These are phyloP conservation scores for Tetracladium maxilliforme DNA, from an alignment of 2,329 filamentous ascomycete genomes.

Conservation along the genomic window DNA sequence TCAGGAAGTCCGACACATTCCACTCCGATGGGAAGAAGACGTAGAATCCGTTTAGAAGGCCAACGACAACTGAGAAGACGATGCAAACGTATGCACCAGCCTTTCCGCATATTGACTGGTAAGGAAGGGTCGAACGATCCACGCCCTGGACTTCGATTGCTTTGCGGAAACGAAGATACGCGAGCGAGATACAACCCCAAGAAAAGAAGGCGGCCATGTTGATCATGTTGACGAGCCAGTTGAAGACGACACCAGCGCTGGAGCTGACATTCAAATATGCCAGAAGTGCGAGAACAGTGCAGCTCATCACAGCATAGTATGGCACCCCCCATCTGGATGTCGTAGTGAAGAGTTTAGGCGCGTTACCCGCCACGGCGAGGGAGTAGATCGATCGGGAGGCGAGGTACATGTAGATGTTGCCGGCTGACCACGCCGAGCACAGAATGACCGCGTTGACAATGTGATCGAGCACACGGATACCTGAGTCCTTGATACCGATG, in stretches of 20 bases:
- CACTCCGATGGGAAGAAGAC: constrained; percentile 47
- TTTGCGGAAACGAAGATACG: constrained; percentile 43
- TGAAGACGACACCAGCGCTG: constrained; percentile 29
- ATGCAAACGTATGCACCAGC: constrained; percentile 39
- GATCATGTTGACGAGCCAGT: constrained; percentile 39
- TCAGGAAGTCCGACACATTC: constrained; percentile 39
- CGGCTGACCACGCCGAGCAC: constrained; percentile 37
- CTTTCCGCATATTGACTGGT: constrained; percentile 37
- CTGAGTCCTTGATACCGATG: constrained; percentile 29
- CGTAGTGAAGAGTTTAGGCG: constrained; percentile 30
- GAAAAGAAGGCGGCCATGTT: constrained; percentile 36
- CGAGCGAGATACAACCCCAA: constrained; percentile 36
- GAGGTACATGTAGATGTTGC: constrained; percentile 37
- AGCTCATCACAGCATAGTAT: constrained; percentile 26
- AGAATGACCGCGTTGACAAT: constrained; percentile 41
- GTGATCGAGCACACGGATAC: constrained; percentile 30
- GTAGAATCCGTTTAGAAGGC: constrained; percentile 47
- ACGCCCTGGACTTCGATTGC: constrained; percentile 27
- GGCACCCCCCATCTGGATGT: constrained; percentile 35
- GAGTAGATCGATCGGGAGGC: constrained; percentile 35
- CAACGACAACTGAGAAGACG: constrained; percentile 32
- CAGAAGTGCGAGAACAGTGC: constrained; percentile 25
- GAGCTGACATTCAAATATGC: constrained; percentile 31
- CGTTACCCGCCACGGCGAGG: constrained; percentile 34
- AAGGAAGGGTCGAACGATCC: constrained; percentile 25